Conservation (phyloP, 768 basidiomycete species). For the Tephrocybe rancida region DNA sequence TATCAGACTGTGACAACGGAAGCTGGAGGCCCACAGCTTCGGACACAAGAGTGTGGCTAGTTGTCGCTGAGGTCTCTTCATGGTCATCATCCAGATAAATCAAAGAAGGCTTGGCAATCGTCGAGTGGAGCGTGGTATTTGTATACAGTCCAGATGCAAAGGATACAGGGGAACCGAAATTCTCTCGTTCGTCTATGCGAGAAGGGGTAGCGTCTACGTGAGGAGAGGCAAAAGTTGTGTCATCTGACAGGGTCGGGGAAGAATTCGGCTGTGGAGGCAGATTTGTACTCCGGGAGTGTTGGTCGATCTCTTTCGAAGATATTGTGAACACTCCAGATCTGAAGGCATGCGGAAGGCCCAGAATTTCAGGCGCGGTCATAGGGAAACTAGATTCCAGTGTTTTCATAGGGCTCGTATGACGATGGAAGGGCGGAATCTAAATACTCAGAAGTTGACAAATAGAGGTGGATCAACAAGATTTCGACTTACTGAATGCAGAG, state of each 20-base stretch:
- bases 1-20: constrained; percentile 31
- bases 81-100: neutral
- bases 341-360: constrained; percentile 5
- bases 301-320: neutral
- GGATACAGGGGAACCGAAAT: neutral
- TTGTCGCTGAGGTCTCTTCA: neutral
- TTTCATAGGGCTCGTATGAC: neutral
- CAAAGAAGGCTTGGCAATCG: too few species aligned
- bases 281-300: too few species aligned
- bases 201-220: neutral
- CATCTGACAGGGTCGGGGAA: too few species aligned
- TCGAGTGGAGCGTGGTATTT: too few species aligned
- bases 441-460: neutral
- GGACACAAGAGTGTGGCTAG: neutral
- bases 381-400: neutral
- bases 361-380: neutral
- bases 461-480: neutral
- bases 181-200: neutral
- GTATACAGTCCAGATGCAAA: too few species aligned
- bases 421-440: neutral
- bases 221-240: too few species aligned
- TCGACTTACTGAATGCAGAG: neutral
- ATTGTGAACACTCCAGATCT: constrained; percentile 12
- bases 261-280: neutral
- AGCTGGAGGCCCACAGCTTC: constrained; percentile 20